Conservation (phyloP, 2,329 filamentous ascomycete genomes). For the Colletotrichum abscissum region DNA sequence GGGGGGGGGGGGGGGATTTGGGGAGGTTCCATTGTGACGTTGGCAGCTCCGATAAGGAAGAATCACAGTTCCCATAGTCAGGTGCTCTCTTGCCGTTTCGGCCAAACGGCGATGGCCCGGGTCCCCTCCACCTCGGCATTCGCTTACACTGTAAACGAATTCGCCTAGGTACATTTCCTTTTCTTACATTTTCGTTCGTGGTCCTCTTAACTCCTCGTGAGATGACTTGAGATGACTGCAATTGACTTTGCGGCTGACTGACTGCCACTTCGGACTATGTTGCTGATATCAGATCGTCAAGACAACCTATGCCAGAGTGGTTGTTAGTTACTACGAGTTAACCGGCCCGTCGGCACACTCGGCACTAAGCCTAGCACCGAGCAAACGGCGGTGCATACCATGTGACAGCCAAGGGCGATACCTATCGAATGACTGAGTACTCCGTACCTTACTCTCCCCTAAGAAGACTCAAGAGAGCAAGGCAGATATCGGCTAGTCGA, state of each 20-base stretch:
- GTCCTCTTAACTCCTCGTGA: no score
- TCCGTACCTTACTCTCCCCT: not conserved
- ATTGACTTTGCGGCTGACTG: slow-evolving; percentile 8
- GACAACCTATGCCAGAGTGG: not conserved
- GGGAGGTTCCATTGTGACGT: not conserved
- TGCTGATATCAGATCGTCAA: slow-evolving; percentile 8
- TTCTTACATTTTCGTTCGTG: no score
- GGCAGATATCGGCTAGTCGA: not conserved
- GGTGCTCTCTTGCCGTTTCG: slow-evolving; percentile 3
- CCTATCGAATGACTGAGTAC: not conserved
- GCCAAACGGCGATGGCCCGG: not conserved
- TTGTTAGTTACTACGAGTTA: not conserved
- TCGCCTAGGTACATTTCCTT: not conserved
- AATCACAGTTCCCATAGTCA: not conserved
- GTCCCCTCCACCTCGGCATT: not conserved
- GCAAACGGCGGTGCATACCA: not conserved
- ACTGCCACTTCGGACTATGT: not conserved
- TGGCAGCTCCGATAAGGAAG: not conserved
- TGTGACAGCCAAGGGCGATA: not conserved
- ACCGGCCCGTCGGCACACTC: not conserved
- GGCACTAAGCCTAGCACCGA: not conserved
- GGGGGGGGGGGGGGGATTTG: no score
- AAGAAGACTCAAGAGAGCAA: not conserved
- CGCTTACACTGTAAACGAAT: not conserved
- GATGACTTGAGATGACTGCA: not conserved